Evolutionary conservation across 352 stramenopile genomes (phyloP), one percentile per base, ranked within the genome.

Genomic region (Globisporangium barbulae): DNA sequence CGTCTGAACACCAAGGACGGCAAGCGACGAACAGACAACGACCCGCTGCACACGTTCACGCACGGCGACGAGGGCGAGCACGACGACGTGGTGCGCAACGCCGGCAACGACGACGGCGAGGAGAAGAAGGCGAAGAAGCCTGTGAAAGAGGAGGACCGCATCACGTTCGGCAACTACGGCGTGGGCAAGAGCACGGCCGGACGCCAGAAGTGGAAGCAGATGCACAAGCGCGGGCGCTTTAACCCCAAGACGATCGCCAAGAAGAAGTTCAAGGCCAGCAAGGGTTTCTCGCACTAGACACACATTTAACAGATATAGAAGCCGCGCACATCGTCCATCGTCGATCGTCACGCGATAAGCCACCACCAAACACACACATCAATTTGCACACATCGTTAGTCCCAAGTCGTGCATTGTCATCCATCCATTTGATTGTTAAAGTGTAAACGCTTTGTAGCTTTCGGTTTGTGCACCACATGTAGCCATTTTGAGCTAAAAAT

Each of bases 31-130:
- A 98, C 88, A 57, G 89, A 98, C 67, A 99, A 99, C 71, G 97
- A 99, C 73, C 97, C 97, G 33, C 83, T 99, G 53, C 96, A 99
- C 78, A 97, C 90, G 55, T 99, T 98, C 58, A 83, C 79, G 39
- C 78, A 84, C 54, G 73, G 72, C 72, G 78, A 90, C 30, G 85
- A 79, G 22, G 81, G 79, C 28, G 85, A 85, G 62, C 59, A 65
- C 48, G 59, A 65, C 59, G 59, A 48, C 25, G 49, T 49, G 30
- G 59, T 65, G 37, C 59, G 59, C 22, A 59, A 65, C 39, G 59
- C 59, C 8, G 61, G 76, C 22, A 74, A 78, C 41, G 75, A 75
- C 53, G 54, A 74, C 1, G 74, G 59, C 30, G 69, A 68, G 28
- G 79, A 65, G 30, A 64, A 70, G 31, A 68, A 70, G 8, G 68